Conservation (phyloP, 768 basidiomycete genomes). For the Dentipellis fragilis region DNA sequence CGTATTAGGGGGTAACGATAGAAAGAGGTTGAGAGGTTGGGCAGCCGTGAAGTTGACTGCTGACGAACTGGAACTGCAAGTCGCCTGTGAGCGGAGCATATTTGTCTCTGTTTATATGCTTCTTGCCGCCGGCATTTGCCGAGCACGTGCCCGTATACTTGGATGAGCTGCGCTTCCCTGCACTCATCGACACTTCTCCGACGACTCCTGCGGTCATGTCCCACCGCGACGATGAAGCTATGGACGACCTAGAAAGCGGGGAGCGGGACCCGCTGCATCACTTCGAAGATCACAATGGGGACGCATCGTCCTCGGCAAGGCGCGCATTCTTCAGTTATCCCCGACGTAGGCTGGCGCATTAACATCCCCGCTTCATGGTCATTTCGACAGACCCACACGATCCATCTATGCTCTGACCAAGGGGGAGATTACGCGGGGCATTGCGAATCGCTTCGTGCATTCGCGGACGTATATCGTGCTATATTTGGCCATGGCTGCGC, state of each 20-base stretch:
- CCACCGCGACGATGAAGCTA: conserved; percentile 14
- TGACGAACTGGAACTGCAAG: conserved; percentile 9
- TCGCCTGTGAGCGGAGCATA: neutral
- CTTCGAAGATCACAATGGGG: conserved; percentile 4
- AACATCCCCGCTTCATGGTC: conserved; percentile 1
- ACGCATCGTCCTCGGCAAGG: conserved; percentile 12
- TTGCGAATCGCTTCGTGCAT: conserved; percentile 87
- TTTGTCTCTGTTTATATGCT: conserved; percentile 5
- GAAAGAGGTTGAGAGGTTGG: neutral
- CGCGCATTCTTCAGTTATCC: conserved; percentile 12
- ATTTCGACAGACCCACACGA: conserved; percentile 46
- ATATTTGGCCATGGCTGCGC: conserved; percentile 80
- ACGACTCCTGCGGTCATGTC: conserved; percentile 15
- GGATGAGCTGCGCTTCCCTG: too few species aligned
- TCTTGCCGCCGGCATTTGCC: too few species aligned
- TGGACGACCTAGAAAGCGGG: conserved; percentile 21
- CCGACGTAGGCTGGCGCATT: conserved; percentile 12
- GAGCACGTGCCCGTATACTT: too few species aligned
- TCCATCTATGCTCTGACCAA: conserved; percentile 83
- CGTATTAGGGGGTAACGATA: conserved; percentile 5
- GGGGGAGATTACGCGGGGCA: conserved; percentile 71
- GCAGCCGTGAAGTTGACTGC: neutral
- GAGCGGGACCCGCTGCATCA: conserved; percentile 21
- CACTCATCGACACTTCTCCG: too few species aligned
- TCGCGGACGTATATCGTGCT: conserved; percentile 80